Conservation (phyloP, 2,329 filamentous ascomycete species). For the Fusarium falciforme region DNA sequence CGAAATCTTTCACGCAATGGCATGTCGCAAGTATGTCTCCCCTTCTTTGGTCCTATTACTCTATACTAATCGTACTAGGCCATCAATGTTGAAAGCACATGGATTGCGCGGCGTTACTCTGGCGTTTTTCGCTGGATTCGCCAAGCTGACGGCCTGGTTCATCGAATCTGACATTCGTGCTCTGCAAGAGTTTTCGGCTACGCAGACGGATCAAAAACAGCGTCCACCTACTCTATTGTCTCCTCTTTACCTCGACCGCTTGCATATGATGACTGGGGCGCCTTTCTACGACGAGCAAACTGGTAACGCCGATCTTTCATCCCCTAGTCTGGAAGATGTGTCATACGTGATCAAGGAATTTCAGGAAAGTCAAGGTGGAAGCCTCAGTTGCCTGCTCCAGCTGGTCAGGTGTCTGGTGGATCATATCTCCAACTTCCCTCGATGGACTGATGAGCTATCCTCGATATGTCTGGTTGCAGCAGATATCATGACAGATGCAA, state of each 20-base stretch:
- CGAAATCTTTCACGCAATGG: slow-evolving; percentile 55
- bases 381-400: slow-evolving; percentile 55
- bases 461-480: slow-evolving; percentile 51
- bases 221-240: slow-evolving; percentile 43
- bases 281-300: slow-evolving; percentile 15
- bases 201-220: slow-evolving; percentile 19
- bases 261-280: slow-evolving; percentile 48
- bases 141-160: slow-evolving; percentile 64
- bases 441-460: slow-evolving; percentile 57
- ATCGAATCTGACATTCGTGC: slow-evolving; percentile 58
- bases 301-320: slow-evolving; percentile 23
- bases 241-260: slow-evolving; percentile 57
- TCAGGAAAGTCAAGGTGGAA: slow-evolving; percentile 53
- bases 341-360: slow-evolving; percentile 58
- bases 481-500: slow-evolving; percentile 48
- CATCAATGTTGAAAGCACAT: slow-evolving; percentile 36
- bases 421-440: slow-evolving; percentile 59
- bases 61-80: slow-evolving; percentile 36
- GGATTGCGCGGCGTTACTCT: slow-evolving; percentile 47
- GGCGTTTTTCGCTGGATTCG: slow-evolving; percentile 55
- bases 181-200: slow-evolving; percentile 30
- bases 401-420: slow-evolving; percentile 56
- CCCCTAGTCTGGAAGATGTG: slow-evolving; percentile 33
- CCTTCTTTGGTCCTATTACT: not conserved
- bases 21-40: slow-evolving; percentile 54